Evolutionary conservation across 106 monocot species (phyloP), one percentile per base, ranked within the genome.

Genomic region (Allium cepa): DNA sequence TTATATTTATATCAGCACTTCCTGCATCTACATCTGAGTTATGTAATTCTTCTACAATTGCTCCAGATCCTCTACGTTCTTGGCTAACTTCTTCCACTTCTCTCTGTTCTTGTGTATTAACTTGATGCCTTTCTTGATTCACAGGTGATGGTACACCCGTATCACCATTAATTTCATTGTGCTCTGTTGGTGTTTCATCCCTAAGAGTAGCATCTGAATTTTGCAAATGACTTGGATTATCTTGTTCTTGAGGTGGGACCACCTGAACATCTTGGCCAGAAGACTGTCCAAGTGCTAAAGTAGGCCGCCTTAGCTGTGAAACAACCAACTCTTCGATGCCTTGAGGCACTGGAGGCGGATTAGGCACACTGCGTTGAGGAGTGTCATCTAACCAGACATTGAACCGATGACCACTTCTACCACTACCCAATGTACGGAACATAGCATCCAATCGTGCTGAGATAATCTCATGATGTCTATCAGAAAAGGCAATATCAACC

Each of bases 21-120:
- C 99, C 93, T 66, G 93, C 90, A 87, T 99, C 99, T 11, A 99
- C 93, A 66, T 99, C 99, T 80, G 93, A 83, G 69, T 93, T 99
- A 45, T 93, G 84, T 22, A 99, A 79, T 69, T 86, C 88, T 76
- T 92, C 96, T 71, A 99, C 60, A 18, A 93, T 93, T 56, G 99
- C 93, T 10, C 99, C 93, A 73, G 90, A 93, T 56, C 87, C 99
- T 83, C 93, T 93, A 79, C 99, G 93, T 70, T 77, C 99, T 71
- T 90, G 90, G 75, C 99, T 99, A 15, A 87, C 90, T 52, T 90
- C 93, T 77, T 99, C 97, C 56, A 87, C 82, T 76, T 99, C 99
- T 68, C 99, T 84, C 71, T 92, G 89, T 26, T 92, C 96, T 67
- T 61, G 80, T 57, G 77, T 67, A 79, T 61, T 78, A 13, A 80